Conservation (phyloP, 345 rosid genomes). For the Populus tremula region DNA sequence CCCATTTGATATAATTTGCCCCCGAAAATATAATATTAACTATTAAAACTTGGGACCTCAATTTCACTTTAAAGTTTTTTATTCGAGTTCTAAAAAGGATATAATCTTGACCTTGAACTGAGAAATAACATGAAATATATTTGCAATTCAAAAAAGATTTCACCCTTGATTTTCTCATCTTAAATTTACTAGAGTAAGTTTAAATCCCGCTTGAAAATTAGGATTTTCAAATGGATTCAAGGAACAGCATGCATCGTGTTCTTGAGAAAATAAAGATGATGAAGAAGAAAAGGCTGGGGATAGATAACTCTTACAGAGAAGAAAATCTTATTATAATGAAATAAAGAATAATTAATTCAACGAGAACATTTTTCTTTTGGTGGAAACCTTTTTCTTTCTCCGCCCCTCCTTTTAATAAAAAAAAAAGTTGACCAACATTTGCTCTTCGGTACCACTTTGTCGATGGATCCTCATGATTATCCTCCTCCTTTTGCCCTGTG, state of each 20-base stretch:
- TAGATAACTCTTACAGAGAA: conserved; percentile 2
- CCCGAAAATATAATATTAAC: neutral
- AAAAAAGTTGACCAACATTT: neutral
- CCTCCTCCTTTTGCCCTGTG: neutral
- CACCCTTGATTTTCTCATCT: too few relatives aligned
- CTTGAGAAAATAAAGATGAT: too few relatives aligned
- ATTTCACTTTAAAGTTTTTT: neutral
- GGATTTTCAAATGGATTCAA: too few relatives aligned
- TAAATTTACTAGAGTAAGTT: too few relatives aligned
- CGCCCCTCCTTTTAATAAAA: neutral
- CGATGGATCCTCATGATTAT: neutral
- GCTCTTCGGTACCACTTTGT: neutral
- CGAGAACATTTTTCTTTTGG: too few relatives aligned
- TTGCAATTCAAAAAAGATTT: too few relatives aligned
- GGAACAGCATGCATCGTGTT: neutral
- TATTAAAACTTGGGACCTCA: neutral
- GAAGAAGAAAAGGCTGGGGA: neutral
- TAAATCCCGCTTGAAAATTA: too few relatives aligned
- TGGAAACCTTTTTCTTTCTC: too few relatives aligned
- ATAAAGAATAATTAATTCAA: neutral
- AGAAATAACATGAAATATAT: too few relatives aligned
- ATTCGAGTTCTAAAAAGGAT: neutral
- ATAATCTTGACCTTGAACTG: too few relatives aligned
- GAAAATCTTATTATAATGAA: neutral
- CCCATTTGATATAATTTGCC: too few relatives aligned